Conservation (phyloP, 768 basidiomycete species). For the Nidularia sp. region DNA sequence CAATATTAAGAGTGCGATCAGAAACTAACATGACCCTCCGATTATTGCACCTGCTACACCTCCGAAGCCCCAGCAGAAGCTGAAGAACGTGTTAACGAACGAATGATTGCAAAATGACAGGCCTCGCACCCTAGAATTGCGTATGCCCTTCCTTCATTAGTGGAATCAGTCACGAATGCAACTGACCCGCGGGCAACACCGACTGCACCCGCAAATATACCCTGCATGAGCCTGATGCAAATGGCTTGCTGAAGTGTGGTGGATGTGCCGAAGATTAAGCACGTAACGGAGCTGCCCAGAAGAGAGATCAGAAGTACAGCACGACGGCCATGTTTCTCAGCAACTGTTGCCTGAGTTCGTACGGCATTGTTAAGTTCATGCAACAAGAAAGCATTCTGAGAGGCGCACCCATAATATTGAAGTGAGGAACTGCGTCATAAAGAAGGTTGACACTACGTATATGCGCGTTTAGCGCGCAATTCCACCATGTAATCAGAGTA, state of each 20-base stretch:
- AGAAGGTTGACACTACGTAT: conserved; percentile 70
- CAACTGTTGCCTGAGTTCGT: conserved; percentile 73
- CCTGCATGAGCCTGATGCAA: conserved; percentile 82
- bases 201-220: conserved; percentile 89
- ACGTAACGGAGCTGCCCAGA: conserved; percentile 79
- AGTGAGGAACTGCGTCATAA: conserved; percentile 94
- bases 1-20: neutral
- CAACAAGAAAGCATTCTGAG: conserved; percentile 1
- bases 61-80: conserved; percentile 95
- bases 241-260: conserved; percentile 78
- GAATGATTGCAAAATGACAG: conserved; percentile 1
- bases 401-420: conserved; percentile 81
- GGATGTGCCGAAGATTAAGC: conserved; percentile 74
- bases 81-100: conserved; percentile 18
- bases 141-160: conserved; percentile 93
- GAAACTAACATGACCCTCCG: conserved; percentile 71
- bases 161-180: conserved; percentile 80
- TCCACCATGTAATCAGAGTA: conserved; percentile 1
- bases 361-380: conserved; percentile 7
- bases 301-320: conserved; percentile 82
- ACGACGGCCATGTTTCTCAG: conserved; percentile 85
- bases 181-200: conserved; percentile 92
- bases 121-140: conserved; percentile 75
- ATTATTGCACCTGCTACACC: conserved; percentile 89
- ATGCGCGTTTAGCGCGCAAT: conserved; percentile 9